Conservation (phyloP, 441 rosid species). For the Biscutella laevigata region DNA sequence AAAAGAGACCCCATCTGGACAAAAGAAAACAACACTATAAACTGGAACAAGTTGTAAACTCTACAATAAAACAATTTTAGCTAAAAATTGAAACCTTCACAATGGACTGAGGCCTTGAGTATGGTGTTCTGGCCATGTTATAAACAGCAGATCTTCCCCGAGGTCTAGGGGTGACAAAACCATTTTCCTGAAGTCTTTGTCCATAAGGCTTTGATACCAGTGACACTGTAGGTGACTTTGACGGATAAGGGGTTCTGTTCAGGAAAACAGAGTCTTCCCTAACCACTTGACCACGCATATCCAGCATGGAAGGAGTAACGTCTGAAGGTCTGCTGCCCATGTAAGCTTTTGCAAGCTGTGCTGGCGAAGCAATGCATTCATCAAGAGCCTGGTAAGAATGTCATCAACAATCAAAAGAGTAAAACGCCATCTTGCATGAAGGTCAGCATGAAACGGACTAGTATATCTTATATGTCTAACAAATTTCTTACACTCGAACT, state of each 20-base stretch:
- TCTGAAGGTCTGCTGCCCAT: slow-evolving; percentile 80
- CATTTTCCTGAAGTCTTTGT: slow-evolving; percentile 42
- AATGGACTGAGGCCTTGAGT: slow-evolving; percentile 52
- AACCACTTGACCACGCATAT: slow-evolving; percentile 34
- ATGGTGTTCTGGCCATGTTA: slow-evolving; percentile 82
- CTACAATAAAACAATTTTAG: slow-evolving; percentile 4
- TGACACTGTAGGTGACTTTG: slow-evolving; percentile 42
- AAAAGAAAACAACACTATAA: slow-evolving; percentile 4
- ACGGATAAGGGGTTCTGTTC: slow-evolving; percentile 29
- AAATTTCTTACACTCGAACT: slow-evolving; percentile 37
- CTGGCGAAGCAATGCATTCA: slow-evolving; percentile 75
- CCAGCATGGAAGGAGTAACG: slow-evolving; percentile 50
- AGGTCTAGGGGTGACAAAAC: slow-evolving; percentile 68
- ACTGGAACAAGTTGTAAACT: not conserved
- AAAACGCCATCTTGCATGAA: not conserved
- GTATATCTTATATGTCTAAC: not conserved
- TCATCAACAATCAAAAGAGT: slow-evolving; percentile 27
- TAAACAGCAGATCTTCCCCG: slow-evolving; percentile 86
- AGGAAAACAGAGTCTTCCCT: slow-evolving; percentile 40
- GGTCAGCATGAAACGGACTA: not conserved
- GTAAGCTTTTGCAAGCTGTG: slow-evolving; percentile 93
- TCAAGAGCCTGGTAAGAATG: slow-evolving; percentile 51
- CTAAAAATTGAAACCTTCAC: slow-evolving; percentile 40
- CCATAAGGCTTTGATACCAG: slow-evolving; percentile 44
- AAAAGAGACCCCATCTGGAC: slow-evolving; percentile 49